Evolutionary conservation across 371 early-diverging fungal species (phyloP).

Genomic region (Catenaria anguillulae): DNA sequence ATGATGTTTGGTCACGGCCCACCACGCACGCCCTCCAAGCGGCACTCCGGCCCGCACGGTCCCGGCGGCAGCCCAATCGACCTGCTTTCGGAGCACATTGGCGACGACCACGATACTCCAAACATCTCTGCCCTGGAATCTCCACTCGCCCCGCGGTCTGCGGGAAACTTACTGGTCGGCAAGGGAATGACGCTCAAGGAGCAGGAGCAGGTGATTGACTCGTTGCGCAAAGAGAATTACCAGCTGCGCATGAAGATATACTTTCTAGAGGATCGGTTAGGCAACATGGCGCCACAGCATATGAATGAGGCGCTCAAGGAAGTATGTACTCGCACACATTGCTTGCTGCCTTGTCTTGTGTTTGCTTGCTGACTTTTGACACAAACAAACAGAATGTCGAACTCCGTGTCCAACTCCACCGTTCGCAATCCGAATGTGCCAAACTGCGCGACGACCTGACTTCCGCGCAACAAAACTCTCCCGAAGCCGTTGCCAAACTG

Average conservation of each 20-base stretch:
- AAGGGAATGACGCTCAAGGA: conserved; percentile 34
- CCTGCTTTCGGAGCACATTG: too few relatives aligned
- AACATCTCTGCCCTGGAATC: too few relatives aligned
- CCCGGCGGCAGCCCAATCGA: too few relatives aligned
- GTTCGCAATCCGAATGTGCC: conserved; percentile 28
- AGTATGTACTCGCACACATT: too few relatives aligned
- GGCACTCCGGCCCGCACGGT: too few relatives aligned
- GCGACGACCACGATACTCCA: too few relatives aligned
- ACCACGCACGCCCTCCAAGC: too few relatives aligned
- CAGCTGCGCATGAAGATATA: conserved; percentile 49
- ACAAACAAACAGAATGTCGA: conserved; percentile 32
- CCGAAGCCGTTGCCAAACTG: conserved; percentile 24
- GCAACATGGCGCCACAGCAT: conserved; percentile 40
- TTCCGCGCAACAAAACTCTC: conserved; percentile 18
- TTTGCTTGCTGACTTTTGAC: conserved; percentile 24
- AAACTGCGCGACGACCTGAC: conserved; percentile 11
- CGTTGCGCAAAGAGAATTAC: conserved; percentile 51
- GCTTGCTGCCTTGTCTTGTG: conserved; percentile 11
- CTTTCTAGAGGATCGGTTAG: conserved; percentile 42
- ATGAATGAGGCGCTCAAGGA: conserved; percentile 29
- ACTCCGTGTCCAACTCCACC: conserved; percentile 33
- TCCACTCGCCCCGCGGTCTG: too few relatives aligned
- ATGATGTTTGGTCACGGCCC: too few relatives aligned
- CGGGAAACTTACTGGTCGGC: not conserved
- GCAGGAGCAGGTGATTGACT: conserved; percentile 52